Conservation (phyloP, 805 yeast genomes). For the Starmerella vitae region DNA sequence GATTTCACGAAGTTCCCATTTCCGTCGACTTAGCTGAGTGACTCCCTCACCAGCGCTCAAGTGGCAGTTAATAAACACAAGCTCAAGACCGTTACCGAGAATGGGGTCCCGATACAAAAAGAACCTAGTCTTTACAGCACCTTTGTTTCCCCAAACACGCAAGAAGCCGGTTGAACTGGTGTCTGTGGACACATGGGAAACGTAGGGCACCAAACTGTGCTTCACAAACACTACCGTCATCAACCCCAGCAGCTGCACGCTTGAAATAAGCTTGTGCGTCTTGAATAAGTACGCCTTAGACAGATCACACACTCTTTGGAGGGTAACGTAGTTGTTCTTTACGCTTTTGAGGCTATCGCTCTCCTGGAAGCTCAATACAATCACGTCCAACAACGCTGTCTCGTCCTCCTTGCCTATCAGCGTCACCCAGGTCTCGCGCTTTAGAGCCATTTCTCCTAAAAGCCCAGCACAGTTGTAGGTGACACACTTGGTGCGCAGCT, state of each 20-base stretch:
- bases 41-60: conserved; percentile 34
- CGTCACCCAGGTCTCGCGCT: conserved; percentile 18
- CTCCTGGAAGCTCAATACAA: conserved; percentile 78
- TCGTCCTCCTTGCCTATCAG: conserved; percentile 13
- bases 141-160: conserved; percentile 49
- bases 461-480: conserved; percentile 30
- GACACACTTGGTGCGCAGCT: conserved; percentile 23
- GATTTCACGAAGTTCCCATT: conserved; percentile 36
- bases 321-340: conserved; percentile 26
- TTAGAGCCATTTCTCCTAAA: conserved; percentile 10
- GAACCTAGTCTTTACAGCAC: conserved; percentile 39
- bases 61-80: conserved; percentile 38
- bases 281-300: conserved; percentile 20
- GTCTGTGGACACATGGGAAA: conserved; percentile 30
- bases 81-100: conserved; percentile 24
- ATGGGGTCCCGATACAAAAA: conserved; percentile 22
- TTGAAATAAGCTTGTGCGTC: conserved; percentile 30
- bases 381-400: conserved; percentile 42
- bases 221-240: conserved; percentile 35
- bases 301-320: conserved; percentile 19
- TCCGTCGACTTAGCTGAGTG: conserved; percentile 29
- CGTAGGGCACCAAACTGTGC: conserved; percentile 27
- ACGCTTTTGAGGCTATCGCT: conserved; percentile 32
- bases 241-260: conserved; percentile 41
- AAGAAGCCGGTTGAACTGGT: conserved; percentile 46